Base-by-base conservation (phyloP, 2,329 filamentous ascomycete species). In the Fusarium illudens region DNA sequence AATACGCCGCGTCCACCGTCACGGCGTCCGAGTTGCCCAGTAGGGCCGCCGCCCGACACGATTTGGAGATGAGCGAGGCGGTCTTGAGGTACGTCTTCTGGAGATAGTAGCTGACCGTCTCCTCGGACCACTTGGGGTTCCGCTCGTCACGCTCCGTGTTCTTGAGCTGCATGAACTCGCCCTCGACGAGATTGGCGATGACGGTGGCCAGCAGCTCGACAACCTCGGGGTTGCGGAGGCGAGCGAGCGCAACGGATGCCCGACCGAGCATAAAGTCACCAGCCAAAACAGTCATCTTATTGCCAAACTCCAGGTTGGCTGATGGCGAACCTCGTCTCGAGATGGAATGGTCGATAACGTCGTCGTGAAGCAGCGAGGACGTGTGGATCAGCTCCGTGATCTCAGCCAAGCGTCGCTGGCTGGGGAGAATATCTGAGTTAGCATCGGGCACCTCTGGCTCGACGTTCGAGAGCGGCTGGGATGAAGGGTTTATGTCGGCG, bases 141-240 rank as follows among this genome's bases (percentile, higher is more conserved):
- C 87, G 85, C 83, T 98, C 95, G 77, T 97, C 95, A 69, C 88
- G 86, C 46, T 92, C 92, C 1, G 96, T 98, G 80, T 99, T 99
- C 83, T 97, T 96, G 73, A 99, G 84, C 83, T 99, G 96, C 96
- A 99, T 99, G 83, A 99, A 98, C 80, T 99, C 96, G 76, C 96
- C 96, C 82, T 99, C 96, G 19, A 99, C 94, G 25, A 99, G 84
- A 78, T 99, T 99, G 44, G 96, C 95, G 72, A 99, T 98, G 39
- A 98, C 96, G 1, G 95, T 98, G 4, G 96, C 94, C 29, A 99
- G 84, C 8, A 99, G 86, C 82, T 99, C 96, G 9, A 94, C 93
- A 3, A 99, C 96, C 80, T 99, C 96, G 42, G 94, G 92, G 76
- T 99, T 93, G 30, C 95, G 89, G 62, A 99, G 83, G 39, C 96